Conservation (phyloP, 2,329 filamentous ascomycete genomes). For the Aspergillus candidus region DNA sequence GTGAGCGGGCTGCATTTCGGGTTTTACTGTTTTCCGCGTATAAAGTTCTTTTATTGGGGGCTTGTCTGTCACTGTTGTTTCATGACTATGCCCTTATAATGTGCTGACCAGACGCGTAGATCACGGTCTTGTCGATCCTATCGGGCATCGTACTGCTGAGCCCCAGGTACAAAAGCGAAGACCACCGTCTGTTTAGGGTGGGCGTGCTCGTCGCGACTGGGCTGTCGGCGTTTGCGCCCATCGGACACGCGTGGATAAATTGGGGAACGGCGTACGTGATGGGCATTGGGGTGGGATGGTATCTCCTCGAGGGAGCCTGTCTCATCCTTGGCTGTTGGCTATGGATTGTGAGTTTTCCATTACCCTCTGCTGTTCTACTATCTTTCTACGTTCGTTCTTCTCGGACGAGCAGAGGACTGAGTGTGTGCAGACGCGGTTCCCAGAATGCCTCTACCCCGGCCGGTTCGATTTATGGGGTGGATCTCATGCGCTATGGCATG, state of each 20-base stretch:
- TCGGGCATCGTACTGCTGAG: slow-evolving; percentile 31
- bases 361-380: too few species aligned
- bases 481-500: slow-evolving; percentile 31
- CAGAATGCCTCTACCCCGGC: slow-evolving; percentile 24
- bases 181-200: slow-evolving; percentile 25
- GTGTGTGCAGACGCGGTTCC: slow-evolving; percentile 15
- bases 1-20: slow-evolving; percentile 31
- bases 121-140: slow-evolving; percentile 22
- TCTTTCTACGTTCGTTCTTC: too few species aligned
- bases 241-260: slow-evolving; percentile 24
- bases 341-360: slow-evolving; percentile 7
- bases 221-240: slow-evolving; percentile 29
- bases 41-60: slow-evolving; percentile 29
- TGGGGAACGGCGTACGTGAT: slow-evolving; percentile 21
- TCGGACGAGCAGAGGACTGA: too few species aligned
- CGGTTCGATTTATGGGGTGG: slow-evolving; percentile 30
- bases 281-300: slow-evolving; percentile 27
- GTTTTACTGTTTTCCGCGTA: slow-evolving; percentile 28
- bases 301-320: slow-evolving; percentile 27
- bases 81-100: neutral
- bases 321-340: slow-evolving; percentile 26
- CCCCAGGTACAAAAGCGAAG: slow-evolving; percentile 25
- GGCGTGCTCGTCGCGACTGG: slow-evolving; percentile 26
- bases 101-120: slow-evolving; percentile 13
- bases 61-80: slow-evolving; percentile 22